A percentile compares a stretch with the other conserved stretches of the same genome.
These are phyloP conservation scores for Dorcoceras hygrometricum DNA, from an alignment of 257 asterid genomes.

Conservation along the genomic window DNA sequence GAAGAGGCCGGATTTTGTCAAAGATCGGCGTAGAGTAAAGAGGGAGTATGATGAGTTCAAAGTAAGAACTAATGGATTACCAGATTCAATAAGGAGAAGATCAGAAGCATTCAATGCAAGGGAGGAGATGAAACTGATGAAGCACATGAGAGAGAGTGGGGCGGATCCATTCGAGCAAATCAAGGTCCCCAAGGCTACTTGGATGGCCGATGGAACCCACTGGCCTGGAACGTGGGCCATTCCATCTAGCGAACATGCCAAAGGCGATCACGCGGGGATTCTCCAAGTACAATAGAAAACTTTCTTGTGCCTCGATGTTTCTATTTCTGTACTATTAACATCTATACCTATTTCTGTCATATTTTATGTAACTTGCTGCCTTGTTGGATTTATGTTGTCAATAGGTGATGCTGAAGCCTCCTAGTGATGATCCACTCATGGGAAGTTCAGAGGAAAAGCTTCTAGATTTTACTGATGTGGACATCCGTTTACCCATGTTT, in stretches of 20 bases:
- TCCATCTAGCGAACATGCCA: too few relatives aligned
- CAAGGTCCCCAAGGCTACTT: slow-evolving; percentile 64
- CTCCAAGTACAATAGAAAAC: too few relatives aligned
- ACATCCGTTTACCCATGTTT: slow-evolving; percentile 78
- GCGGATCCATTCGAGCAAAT: slow-evolving; percentile 42
- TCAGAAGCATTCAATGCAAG: slow-evolving; percentile 58
- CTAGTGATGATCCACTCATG: too few relatives aligned
- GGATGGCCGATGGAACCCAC: slow-evolving; percentile 92
- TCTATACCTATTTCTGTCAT: too few relatives aligned
- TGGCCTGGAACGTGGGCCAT: slow-evolving; percentile 78
- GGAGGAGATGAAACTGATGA: slow-evolving; percentile 54
- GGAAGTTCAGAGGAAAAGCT: slow-evolving; percentile 31
- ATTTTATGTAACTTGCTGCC: too few relatives aligned
- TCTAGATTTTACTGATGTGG: slow-evolving; percentile 61
- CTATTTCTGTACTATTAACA: too few relatives aligned
- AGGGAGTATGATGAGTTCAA: slow-evolving; percentile 65
- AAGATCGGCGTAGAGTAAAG: slow-evolving; percentile 50
- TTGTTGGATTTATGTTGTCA: too few relatives aligned
- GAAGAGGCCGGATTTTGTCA: slow-evolving; percentile 45
- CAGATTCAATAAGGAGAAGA: slow-evolving; percentile 52
- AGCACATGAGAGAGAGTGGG: slow-evolving; percentile 48
- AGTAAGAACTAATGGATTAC: slow-evolving; percentile 52
- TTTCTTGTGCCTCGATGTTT: too few relatives aligned
- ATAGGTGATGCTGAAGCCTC: too few relatives aligned
- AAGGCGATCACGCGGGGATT: too few relatives aligned